Evolutionary conservation across 805 yeast genomes (phyloP).

Genomic region (Pichia californica): DNA sequence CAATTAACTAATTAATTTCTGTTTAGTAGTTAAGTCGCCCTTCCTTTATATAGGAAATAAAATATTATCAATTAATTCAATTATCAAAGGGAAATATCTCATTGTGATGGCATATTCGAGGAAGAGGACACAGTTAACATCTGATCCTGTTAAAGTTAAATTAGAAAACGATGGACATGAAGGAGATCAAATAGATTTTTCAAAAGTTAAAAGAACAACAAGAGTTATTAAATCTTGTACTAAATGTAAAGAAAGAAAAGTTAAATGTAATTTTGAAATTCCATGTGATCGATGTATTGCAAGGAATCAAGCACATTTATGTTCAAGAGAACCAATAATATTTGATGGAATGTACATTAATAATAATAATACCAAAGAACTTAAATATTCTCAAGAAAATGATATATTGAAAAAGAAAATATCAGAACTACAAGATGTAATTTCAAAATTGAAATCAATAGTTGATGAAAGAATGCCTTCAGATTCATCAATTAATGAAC

Average conservation of each 20-base stretch:
- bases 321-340: conserved; percentile 29
- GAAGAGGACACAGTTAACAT: too few relatives aligned
- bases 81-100: too few relatives aligned
- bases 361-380: conserved; percentile 19
- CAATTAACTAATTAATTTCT: too few relatives aligned
- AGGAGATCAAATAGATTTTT: conserved; percentile 12
- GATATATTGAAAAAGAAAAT: conserved; percentile 25
- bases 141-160: too few relatives aligned
- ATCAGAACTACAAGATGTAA: conserved; percentile 21
- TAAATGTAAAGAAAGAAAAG: conserved; percentile 40
- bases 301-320: conserved; percentile 26
- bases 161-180: too few relatives aligned
- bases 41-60: too few relatives aligned
- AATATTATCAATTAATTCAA: too few relatives aligned
- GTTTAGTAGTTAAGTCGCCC: too few relatives aligned
- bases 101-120: too few relatives aligned
- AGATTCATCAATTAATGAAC: background rate
- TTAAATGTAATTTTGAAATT: conserved; percentile 40
- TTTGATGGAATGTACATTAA: conserved; percentile 30
- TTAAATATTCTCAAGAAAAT: conserved; percentile 23
- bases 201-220: conserved; percentile 23
- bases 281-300: conserved; percentile 41
- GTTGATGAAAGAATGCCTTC: too few relatives aligned
- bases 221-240: conserved; percentile 39
- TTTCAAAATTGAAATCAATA: conserved; percentile 11